Evolutionary conservation across 768 basidiomycete genomes (phyloP).

Genomic region (Candolleomyces eurysporus): DNA sequence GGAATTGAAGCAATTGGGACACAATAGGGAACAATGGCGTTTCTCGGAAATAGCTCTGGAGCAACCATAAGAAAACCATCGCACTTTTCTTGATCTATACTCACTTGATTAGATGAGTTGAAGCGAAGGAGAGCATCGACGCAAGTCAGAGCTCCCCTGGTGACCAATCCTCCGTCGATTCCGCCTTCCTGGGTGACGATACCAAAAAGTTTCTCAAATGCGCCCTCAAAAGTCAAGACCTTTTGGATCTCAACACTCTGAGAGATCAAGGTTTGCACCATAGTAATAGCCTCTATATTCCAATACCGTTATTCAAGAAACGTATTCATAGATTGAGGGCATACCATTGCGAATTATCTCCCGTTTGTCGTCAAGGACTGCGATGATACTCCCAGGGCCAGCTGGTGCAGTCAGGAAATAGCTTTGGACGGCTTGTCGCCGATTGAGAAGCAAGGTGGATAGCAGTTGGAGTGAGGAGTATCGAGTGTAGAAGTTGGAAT

Average conservation of each 20-base stretch:
- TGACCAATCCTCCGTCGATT: conserved; percentile 84
- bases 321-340: conserved; percentile 18
- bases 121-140: conserved; percentile 86
- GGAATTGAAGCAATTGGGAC: conserved; percentile 69
- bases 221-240: conserved; percentile 93
- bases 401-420: conserved; percentile 87
- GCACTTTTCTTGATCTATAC: conserved; percentile 4
- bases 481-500: conserved; percentile 80
- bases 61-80: conserved; percentile 14
- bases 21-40: conserved; percentile 69
- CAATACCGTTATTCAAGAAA: background rate
- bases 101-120: conserved; percentile 93
- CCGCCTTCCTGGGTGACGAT: conserved; percentile 88
- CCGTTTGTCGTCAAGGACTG: conserved; percentile 77
- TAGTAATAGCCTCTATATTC: conserved; percentile 71
- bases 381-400: conserved; percentile 71
- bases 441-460: conserved; percentile 74
- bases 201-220: conserved; percentile 92
- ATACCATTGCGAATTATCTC: conserved; percentile 89
- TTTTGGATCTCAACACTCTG: conserved; percentile 96
- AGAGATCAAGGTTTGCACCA: conserved; percentile 77
- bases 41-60: conserved; percentile 94
- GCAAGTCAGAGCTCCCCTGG: conserved; percentile 82
- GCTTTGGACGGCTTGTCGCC: conserved; percentile 79
- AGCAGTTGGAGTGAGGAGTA: conserved; percentile 84